Evolutionary conservation across 129 eudicot species (phyloP).

Genomic region (Erigeron canadensis): DNA sequence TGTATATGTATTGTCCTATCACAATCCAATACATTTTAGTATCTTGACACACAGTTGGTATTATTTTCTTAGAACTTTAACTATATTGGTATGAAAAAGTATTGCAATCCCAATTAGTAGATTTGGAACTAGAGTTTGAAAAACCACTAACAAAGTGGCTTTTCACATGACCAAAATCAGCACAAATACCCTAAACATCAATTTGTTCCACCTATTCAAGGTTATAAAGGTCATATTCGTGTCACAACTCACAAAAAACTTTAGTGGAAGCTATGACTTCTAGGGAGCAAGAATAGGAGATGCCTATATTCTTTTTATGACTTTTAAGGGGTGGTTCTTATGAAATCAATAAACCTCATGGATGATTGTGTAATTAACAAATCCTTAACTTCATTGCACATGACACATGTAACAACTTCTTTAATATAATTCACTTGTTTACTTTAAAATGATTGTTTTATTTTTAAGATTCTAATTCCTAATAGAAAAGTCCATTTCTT

Average conservation of each 20-base stretch:
- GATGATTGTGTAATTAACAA: conserved; percentile 24
- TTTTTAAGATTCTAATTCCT: conserved; percentile 21
- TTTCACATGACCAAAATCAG: conserved; percentile 14
- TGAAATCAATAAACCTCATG: conserved; percentile 17
- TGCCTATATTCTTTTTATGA: conserved; percentile 22
- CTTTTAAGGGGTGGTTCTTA: conserved; percentile 11
- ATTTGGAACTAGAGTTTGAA: conserved; percentile 25
- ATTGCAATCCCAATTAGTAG: conserved; percentile 23
- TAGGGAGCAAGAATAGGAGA: conserved; percentile 27
- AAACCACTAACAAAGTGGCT: conserved; percentile 18
- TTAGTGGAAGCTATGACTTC: conserved; percentile 27
- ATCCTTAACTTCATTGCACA: conserved; percentile 32
- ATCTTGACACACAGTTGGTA: too few relatives aligned
- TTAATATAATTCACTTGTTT: conserved; percentile 12
- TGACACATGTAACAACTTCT: conserved; percentile 36
- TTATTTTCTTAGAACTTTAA: too few relatives aligned
- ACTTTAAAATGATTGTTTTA: conserved; percentile 11
- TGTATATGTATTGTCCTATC: too few relatives aligned
- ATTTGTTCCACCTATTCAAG: conserved; percentile 20
- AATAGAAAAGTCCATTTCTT: conserved; percentile 26
- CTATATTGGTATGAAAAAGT: neutral
- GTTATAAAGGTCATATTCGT: conserved; percentile 14
- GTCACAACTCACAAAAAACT: neutral
- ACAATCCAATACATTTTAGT: too few relatives aligned
- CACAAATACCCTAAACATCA: conserved; percentile 6